These are phyloP conservation scores for Lodderomyces pseudojiufengensis DNA, from an alignment of 1,139 yeast species.

Conservation along the genomic window DNA sequence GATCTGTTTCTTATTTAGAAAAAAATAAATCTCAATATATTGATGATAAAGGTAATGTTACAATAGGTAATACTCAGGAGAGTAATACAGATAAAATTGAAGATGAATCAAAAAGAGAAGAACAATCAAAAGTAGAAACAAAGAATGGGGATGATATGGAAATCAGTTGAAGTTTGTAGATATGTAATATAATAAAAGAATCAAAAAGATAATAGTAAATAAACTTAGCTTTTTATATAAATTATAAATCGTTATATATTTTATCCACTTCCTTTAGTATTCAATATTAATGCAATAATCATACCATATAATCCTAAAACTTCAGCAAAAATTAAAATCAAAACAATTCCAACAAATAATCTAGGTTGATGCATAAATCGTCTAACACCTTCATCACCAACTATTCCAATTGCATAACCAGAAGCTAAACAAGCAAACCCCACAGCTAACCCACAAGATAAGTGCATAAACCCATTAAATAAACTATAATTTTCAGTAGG, in stretches of 20 bases:
- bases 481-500: slow-evolving; percentile 77
- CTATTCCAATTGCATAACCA: slow-evolving; percentile 97
- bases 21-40: slow-evolving; percentile 66
- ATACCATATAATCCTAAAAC: slow-evolving; percentile 96
- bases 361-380: slow-evolving; percentile 96
- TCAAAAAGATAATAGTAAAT: neutral
- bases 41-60: slow-evolving; percentile 67
- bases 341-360: slow-evolving; percentile 94
- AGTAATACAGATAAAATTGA: neutral
- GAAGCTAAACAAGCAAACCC: slow-evolving; percentile 97
- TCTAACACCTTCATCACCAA: slow-evolving; percentile 98
- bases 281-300: slow-evolving; percentile 85
- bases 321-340: slow-evolving; percentile 97
- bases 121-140: slow-evolving; percentile 7
- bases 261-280: slow-evolving; percentile 74
- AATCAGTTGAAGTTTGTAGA: slow-evolving; percentile 26
- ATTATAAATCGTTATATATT: neutral
- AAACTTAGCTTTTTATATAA: neutral
- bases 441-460: slow-evolving; percentile 92
- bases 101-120: slow-evolving; percentile 8
- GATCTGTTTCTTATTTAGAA: slow-evolving; percentile 79
- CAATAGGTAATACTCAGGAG: slow-evolving; percentile 31
- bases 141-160: slow-evolving; percentile 46
- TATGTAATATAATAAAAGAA: neutral
- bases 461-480: slow-evolving; percentile 94